A percentile compares a stretch with the other conserved stretches of the same genome.
phyloP scores from a whole-genome alignment of 768 basidiomycete genomes.

The Boletales sp. region DNA sequence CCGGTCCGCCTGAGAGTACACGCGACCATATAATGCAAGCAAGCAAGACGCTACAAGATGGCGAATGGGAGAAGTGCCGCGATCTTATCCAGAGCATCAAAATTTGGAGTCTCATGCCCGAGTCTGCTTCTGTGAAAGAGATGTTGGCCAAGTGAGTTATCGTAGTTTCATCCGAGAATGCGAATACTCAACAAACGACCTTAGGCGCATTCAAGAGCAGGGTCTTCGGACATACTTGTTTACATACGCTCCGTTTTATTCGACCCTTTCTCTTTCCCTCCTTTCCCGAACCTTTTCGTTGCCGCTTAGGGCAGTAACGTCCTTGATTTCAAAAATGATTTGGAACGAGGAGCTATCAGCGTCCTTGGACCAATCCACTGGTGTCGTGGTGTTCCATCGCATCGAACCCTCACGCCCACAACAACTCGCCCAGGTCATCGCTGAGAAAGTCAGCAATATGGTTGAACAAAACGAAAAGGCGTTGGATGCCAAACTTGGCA shows the following conservation, averaged over 20 bases:
- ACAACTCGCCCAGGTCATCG: conserved; percentile 82
- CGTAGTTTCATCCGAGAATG: background rate
- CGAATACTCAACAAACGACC: conserved; percentile 2
- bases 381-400: conserved; percentile 90
- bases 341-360: conserved; percentile 95
- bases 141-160: conserved; percentile 83
- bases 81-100: conserved; percentile 95
- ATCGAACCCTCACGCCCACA: conserved; percentile 86
- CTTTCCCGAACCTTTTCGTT: conserved; percentile 87
- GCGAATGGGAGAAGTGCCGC: conserved; percentile 94
- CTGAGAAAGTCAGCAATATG: conserved; percentile 82
- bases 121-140: conserved; percentile 81
- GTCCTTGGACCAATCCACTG: conserved; percentile 86
- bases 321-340: conserved; percentile 94
- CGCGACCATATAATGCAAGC: conserved; percentile 99
- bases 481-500: conserved; percentile 80
- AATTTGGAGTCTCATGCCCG: conserved; percentile 97
- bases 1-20: conserved; percentile 97
- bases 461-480: conserved; percentile 92
- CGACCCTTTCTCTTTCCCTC: conserved; percentile 81
- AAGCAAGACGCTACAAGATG: conserved; percentile 91
- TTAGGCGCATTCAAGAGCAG: conserved; percentile 97
- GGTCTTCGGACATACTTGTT: conserved; percentile 95
- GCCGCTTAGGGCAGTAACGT: conserved; percentile 71
- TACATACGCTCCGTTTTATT: conserved; percentile 92